These are phyloP conservation scores for Pseudozyma sp. DNA, from an alignment of 1,284 basidiomycete species.

Conservation along the genomic window DNA sequence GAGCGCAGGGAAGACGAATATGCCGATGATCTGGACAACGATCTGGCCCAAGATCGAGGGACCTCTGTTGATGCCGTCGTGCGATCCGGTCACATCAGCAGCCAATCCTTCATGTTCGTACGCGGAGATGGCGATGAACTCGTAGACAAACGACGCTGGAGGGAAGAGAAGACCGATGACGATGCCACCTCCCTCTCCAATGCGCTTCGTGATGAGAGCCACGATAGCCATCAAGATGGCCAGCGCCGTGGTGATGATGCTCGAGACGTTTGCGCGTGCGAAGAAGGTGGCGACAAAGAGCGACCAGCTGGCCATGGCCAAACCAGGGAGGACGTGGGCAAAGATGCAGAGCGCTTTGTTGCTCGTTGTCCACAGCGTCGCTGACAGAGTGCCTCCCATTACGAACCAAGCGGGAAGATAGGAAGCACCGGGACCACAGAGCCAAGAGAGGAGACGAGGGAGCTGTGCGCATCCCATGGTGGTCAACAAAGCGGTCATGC, in stretches of 20 bases:
- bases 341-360: constrained; percentile 76
- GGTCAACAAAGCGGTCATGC: constrained; percentile 44
- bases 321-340: constrained; percentile 77
- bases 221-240: constrained; percentile 77
- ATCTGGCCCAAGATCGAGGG: constrained; percentile 74
- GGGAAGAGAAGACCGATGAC: constrained; percentile 80
- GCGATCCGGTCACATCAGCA: constrained; percentile 72
- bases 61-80: constrained; percentile 65
- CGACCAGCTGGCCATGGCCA: constrained; percentile 78
- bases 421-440: constrained; percentile 58
- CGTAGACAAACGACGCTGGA: constrained; percentile 79
- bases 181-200: constrained; percentile 72
- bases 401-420: constrained; percentile 78
- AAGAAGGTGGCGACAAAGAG: constrained; percentile 78
- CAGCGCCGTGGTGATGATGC: constrained; percentile 77
- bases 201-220: constrained; percentile 74
- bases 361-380: constrained; percentile 76
- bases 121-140: constrained; percentile 76
- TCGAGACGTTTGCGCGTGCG: constrained; percentile 79
- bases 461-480: constrained; percentile 45
- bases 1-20: constrained; percentile 79
- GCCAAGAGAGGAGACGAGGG: constrained; percentile 39
- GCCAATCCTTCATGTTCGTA: constrained; percentile 75
- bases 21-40: constrained; percentile 70
- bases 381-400: constrained; percentile 76